These are phyloP conservation scores for Lojkania enalia DNA, from an alignment of 2,329 filamentous ascomycete genomes.

Conservation along the genomic window DNA sequence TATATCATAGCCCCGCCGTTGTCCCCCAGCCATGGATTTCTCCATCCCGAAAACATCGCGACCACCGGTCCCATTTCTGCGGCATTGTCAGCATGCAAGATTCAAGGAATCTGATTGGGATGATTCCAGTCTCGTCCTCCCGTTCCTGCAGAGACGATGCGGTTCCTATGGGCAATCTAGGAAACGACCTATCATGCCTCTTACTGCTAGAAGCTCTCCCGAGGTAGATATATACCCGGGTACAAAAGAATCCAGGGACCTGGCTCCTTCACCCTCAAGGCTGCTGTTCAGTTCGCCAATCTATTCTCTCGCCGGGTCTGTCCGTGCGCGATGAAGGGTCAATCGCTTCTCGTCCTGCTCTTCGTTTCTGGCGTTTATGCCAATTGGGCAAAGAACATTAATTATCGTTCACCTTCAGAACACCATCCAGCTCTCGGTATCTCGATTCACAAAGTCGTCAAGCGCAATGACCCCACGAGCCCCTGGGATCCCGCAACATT, in stretches of 20 bases:
- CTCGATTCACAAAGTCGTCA: slow-evolving; percentile 61
- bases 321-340: slow-evolving; percentile 11
- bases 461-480: slow-evolving; percentile 42
- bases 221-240: neutral
- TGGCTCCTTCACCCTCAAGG: neutral
- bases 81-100: neutral
- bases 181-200: neutral
- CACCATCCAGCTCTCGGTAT: slow-evolving; percentile 65
- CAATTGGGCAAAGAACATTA: slow-evolving; percentile 54
- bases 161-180: neutral
- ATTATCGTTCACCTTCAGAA: slow-evolving; percentile 66
- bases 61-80: neutral
- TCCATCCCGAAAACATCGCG: neutral
- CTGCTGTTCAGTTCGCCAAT: neutral
- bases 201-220: too few species aligned
- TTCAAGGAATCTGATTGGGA: neutral
- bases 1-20: neutral
- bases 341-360: neutral
- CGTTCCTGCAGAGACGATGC: slow-evolving; percentile 6
- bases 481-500: slow-evolving; percentile 17
- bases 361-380: slow-evolving; percentile 1
- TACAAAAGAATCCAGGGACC: slow-evolving; percentile 9
- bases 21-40: neutral
- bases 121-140: neutral
- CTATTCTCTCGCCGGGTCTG: neutral